phyloP scores from a whole-genome alignment of 2,329 filamentous ascomycete genomes.

The Ampelomyces quisqualis region DNA sequence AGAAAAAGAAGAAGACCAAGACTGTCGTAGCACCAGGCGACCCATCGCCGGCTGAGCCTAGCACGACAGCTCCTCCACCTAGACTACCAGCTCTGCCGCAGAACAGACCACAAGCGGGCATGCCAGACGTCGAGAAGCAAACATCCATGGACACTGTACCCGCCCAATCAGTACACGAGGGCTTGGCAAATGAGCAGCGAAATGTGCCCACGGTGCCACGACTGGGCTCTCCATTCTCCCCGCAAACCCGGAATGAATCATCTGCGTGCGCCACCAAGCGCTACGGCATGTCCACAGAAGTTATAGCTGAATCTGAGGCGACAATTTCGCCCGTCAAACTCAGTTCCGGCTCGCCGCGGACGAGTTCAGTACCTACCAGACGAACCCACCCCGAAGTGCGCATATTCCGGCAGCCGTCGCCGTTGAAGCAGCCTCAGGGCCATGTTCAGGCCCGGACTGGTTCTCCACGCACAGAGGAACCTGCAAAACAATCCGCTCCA shows the following conservation, averaged over 20 bases:
- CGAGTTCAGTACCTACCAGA: constrained; percentile 1
- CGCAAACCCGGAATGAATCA: neutral
- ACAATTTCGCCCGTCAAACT: no score
- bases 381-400: constrained; percentile 11
- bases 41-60: constrained; percentile 1
- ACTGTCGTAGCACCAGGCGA: constrained; percentile 4
- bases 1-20: constrained; percentile 17
- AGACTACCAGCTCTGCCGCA: neutral
- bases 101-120: neutral
- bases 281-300: no score
- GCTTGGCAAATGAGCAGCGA: neutral
- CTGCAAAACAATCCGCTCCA: no score
- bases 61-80: neutral
- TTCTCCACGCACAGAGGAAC: no score
- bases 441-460: neutral
- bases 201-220: constrained; percentile 1
- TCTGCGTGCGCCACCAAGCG: neutral
- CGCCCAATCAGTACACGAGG: neutral
- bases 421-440: neutral
- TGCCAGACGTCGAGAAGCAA: neutral
- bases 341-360: no score
- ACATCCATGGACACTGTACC: neutral
- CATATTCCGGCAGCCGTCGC: constrained; percentile 3
- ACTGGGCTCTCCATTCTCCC: constrained; percentile 15
- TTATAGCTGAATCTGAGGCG: no score